These are phyloP conservation scores for Paralagenidium karlingii DNA, from an alignment of 352 stramenopile genomes.

Conservation along the genomic window DNA sequence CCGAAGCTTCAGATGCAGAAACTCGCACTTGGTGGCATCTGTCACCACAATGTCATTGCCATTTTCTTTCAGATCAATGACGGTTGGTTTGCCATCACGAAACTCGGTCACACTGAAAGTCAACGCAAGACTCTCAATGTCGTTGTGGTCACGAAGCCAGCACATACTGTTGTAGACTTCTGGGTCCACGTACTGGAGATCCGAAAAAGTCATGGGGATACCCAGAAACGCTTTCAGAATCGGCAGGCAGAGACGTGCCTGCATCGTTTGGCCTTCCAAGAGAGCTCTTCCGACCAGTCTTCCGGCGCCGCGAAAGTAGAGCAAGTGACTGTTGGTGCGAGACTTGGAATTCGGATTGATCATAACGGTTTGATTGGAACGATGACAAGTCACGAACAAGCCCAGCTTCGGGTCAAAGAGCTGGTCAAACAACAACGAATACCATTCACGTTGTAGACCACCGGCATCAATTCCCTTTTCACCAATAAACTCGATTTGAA, in stretches of 20 bases:
- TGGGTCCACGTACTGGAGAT: conserved; percentile 67
- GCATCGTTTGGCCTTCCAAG: conserved; percentile 65
- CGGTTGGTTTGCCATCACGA: conserved; percentile 35
- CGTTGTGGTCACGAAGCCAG: conserved; percentile 55
- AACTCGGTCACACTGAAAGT: conserved; percentile 67
- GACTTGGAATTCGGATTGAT: conserved; percentile 72
- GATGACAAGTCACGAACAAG: conserved; percentile 64
- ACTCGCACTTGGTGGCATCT: conserved; percentile 94
- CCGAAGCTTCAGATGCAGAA: conserved; percentile 87
- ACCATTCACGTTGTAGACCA: conserved; percentile 71
- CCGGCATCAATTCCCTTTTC: conserved; percentile 68
- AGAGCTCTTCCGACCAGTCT: conserved; percentile 52
- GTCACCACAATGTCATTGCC: conserved; percentile 75
- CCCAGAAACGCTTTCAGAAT: conserved; percentile 75
- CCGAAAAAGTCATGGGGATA: conserved; percentile 70
- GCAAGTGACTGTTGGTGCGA: conserved; percentile 54
- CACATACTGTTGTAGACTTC: conserved; percentile 70
- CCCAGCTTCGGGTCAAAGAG: conserved; percentile 50
- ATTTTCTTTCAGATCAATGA: conserved; percentile 43
- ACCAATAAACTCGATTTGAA: conserved; percentile 80
- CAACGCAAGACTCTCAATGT: conserved; percentile 48
- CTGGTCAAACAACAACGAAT: conserved; percentile 60
- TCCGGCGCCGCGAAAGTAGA: conserved; percentile 81
- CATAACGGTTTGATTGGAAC: conserved; percentile 48
- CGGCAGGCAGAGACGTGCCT: conserved; percentile 46